Conservation (phyloP, 2,329 filamentous ascomycete species). For the Myriosclerotinia curreyana region DNA sequence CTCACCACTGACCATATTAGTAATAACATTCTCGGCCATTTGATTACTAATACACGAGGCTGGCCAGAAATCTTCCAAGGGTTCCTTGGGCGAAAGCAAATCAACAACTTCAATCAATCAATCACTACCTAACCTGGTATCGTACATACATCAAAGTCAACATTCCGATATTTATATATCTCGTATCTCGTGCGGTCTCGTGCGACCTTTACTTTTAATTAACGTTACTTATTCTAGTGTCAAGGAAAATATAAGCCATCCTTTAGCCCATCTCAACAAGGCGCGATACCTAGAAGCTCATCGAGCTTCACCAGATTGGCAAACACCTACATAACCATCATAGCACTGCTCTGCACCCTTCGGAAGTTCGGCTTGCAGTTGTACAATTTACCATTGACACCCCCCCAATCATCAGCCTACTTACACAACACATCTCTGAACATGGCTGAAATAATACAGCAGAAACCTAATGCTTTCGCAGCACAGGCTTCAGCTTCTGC, state of each 20-base stretch:
- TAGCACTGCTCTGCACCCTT: not conserved
- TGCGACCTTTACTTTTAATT: not conserved
- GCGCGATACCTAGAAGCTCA: not conserved
- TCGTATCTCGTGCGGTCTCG: not conserved
- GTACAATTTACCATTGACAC: not conserved
- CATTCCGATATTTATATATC: not conserved
- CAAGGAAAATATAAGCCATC: not conserved
- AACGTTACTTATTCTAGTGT: not conserved
- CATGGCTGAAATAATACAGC: constrained; percentile 20
- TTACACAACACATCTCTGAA: not conserved
- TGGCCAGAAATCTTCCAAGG: not conserved
- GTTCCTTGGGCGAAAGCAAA: not conserved
- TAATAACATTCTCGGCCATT: too few relatives aligned
- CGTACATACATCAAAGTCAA: not conserved
- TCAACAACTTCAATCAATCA: not conserved
- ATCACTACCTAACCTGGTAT: too few relatives aligned
- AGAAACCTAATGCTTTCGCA: constrained; percentile 17
- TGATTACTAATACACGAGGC: constrained; percentile 19
- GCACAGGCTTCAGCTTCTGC: constrained; percentile 23
- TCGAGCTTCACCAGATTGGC: constrained; percentile 10
- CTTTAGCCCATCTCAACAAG: not conserved
- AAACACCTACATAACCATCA: not conserved
- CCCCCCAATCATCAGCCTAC: not conserved
- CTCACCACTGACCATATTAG: not conserved
- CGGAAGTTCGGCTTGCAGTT: constrained; percentile 9